Percentiles rank a stretch among this genome's conserved stretches.
Evolutionary conservation across 2,329 filamentous ascomycete species (phyloP).

Genomic region (Diplodia sapinea): DNA sequence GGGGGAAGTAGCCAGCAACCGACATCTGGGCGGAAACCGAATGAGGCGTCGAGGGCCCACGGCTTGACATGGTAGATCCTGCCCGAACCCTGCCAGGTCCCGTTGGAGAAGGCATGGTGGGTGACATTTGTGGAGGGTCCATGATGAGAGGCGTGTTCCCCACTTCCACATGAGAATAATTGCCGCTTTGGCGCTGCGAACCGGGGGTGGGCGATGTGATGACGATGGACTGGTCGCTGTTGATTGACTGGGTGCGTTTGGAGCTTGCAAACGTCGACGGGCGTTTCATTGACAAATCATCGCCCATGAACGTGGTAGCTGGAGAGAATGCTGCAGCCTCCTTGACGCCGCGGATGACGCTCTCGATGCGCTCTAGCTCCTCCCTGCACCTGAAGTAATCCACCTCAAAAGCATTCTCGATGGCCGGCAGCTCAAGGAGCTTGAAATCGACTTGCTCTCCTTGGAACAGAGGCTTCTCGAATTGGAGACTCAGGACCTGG

Average conservation of each 20-base stretch:
- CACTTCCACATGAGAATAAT: conserved; percentile 39
- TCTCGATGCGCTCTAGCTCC: conserved; percentile 67
- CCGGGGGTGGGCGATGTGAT: conserved; percentile 21
- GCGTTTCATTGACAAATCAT: conserved; percentile 48
- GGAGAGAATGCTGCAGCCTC: conserved; percentile 69
- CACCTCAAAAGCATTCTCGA: conserved; percentile 76
- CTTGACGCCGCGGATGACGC: conserved; percentile 78
- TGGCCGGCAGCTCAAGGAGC: conserved; percentile 70
- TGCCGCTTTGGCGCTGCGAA: conserved; percentile 28
- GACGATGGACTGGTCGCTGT: conserved; percentile 44
- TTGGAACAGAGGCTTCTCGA: conserved; percentile 60
- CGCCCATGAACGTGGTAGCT: conserved; percentile 50
- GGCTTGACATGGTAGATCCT: conserved; percentile 60
- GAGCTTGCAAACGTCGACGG: conserved; percentile 47
- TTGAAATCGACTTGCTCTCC: conserved; percentile 54
- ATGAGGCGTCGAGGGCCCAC: conserved; percentile 59
- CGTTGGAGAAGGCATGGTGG: conserved; percentile 23
- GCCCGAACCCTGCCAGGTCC: conserved; percentile 57
- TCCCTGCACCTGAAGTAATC: conserved; percentile 81
- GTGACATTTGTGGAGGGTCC: conserved; percentile 47
- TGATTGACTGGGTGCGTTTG: conserved; percentile 52
- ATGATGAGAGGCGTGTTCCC: conserved; percentile 59
- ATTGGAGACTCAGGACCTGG: conserved; percentile 68
- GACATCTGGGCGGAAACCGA: conserved; percentile 31
- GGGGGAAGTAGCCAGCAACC: conserved; percentile 43